Conservation (phyloP, 495 filamentous ascomycete species). For the Chlorociboria aeruginascens region DNA sequence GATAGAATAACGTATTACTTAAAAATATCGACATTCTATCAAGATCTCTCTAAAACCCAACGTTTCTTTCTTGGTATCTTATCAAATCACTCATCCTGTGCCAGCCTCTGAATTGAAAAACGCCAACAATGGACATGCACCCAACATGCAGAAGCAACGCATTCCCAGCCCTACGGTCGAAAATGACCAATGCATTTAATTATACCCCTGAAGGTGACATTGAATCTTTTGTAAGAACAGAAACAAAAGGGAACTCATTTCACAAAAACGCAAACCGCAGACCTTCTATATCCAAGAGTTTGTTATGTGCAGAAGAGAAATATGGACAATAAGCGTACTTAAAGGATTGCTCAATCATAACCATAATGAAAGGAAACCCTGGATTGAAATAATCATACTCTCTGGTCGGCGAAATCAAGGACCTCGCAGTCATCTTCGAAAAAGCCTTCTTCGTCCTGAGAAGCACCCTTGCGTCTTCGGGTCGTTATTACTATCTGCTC, state of each 20-base stretch:
- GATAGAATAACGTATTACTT: no score
- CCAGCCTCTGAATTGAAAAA: not conserved
- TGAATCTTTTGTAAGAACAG: not conserved
- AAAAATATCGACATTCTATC: no score
- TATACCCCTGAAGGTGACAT: constrained; percentile 6
- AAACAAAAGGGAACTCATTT: not conserved
- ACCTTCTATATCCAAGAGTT: not conserved
- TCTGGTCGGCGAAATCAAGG: constrained; percentile 78
- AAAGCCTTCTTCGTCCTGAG: constrained; percentile 56
- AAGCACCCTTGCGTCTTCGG: constrained; percentile 48
- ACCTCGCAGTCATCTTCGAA: constrained; percentile 94
- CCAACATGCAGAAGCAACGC: not conserved
- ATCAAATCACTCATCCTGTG: no score
- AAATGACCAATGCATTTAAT: not conserved
- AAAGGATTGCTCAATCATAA: not conserved
- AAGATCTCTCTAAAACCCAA: no score
- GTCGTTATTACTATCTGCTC: constrained; percentile 76
- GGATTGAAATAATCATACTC: constrained; percentile 41
- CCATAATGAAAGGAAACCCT: no score
- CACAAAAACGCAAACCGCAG: constrained; percentile 1
- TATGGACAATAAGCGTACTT: not conserved
- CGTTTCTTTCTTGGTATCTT: no score
- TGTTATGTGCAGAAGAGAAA: not conserved
- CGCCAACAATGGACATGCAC: not conserved
- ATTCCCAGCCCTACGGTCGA: not conserved